Percentiles rank a stretch among this genome's conserved stretches.
Evolutionary conservation across 805 yeast genomes (phyloP).

Genomic region (Cyberlindnera amylophila): DNA sequence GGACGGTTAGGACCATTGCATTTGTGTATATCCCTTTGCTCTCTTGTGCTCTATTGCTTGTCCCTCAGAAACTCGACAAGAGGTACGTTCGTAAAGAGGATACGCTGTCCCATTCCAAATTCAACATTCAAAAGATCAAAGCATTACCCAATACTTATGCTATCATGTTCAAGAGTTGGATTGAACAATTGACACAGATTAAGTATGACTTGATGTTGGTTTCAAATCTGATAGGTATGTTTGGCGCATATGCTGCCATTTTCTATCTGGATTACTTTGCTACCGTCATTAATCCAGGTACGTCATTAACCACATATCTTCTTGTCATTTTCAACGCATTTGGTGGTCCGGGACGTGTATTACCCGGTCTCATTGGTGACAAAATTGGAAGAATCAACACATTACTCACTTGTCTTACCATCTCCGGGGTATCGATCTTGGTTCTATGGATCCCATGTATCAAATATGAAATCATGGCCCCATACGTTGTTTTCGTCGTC

Average conservation of each 20-base stretch:
- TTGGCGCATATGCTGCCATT: constrained; percentile 25
- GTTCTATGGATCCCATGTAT: constrained; percentile 22
- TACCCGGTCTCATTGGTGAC: constrained; percentile 24
- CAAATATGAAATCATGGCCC: constrained; percentile 9
- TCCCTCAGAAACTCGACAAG: constrained; percentile 18
- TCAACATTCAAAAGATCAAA: constrained; percentile 11
- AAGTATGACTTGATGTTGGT: constrained; percentile 12
- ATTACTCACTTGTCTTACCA: constrained; percentile 10
- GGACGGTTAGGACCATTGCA: constrained; percentile 22
- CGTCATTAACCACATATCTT: constrained; percentile 14
- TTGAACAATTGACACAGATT: constrained; percentile 7
- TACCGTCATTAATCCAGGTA: constrained; percentile 13
- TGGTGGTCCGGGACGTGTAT: constrained; percentile 25
- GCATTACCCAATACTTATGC: constrained; percentile 12
- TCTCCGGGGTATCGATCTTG: constrained; percentile 11
- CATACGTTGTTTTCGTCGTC: constrained; percentile 17
- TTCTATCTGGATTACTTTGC: constrained; percentile 26
- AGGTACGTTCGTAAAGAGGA: constrained; percentile 13
- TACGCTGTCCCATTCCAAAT: constrained; percentile 20
- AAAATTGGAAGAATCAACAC: constrained; percentile 21
- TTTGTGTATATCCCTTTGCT: constrained; percentile 22
- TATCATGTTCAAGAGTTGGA: constrained; percentile 14
- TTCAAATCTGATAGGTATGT: constrained; percentile 21
- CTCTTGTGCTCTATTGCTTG: constrained; percentile 12
- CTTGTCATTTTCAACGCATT: constrained; percentile 21